Evolutionary conservation across 768 basidiomycete genomes (phyloP), one percentile per base, ranked within the genome.

Genomic region (Naganishia vaughanmartiniae): DNA sequence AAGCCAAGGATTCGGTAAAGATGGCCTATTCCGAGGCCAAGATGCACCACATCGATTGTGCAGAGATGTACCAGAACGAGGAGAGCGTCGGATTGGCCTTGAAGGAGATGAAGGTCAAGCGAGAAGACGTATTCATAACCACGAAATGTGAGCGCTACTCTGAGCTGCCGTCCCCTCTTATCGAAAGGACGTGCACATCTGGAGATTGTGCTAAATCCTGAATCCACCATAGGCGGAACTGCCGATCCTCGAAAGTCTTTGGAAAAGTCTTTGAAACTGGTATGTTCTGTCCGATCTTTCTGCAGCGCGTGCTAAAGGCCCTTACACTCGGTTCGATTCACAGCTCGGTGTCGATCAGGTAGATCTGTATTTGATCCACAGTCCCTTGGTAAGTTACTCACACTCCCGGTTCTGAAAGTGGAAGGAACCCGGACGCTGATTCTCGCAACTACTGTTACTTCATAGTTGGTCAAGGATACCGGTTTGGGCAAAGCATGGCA

Each of bases 291-390:
- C 17, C 34, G 1, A 45, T 17, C 56, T 36, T 33, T 39, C 31
- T 19, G n/a, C 24, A 15, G 26, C 30, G 19, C 1, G 12, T 39
- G 26, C 17, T 4, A 12, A 21, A n/a, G 10, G 14, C 2, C 10
- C 17, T 51, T 19, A 66, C 11, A 12, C 11, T 63, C 31, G 63
- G 48, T 54, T 30, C 6, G 30, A 28, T 46, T 15, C 65, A n/a
- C 71, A 74, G 71, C 68, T 73, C 19, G 65, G 73, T n/a, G 33
- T 42, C 28, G 19, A 48, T 67, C 57, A 75, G 51, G 86, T 89
- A 15, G 88, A 89, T 75, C 77, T 89, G 67, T 89, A 86, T 79
- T 81, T 90, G 69, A 83, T 91, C 65, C 89, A 90, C 74, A 74
- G 65, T 30, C 77, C 77, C 1, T 66, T 70, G 39, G 74, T 78